Percentiles rank a stretch among this genome's conserved stretches.
phyloP scores from a whole-genome alignment of 2,329 filamentous ascomycete genomes.

The Xylaria sp. region DNA sequence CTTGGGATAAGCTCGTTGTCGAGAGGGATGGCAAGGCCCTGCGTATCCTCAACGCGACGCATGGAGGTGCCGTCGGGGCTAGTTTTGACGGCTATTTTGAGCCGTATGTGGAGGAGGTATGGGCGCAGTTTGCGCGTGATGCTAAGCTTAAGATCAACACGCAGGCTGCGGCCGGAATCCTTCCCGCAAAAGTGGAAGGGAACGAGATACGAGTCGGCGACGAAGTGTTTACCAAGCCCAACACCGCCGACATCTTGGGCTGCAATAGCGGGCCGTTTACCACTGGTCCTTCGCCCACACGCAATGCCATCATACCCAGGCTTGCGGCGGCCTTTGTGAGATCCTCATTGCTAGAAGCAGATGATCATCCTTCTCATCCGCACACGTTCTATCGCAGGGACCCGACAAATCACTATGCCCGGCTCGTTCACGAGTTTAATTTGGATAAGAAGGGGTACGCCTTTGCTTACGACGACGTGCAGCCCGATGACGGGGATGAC shows the following conservation, averaged over 20 bases:
- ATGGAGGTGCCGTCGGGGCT: slow-evolving; percentile 56
- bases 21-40: slow-evolving; percentile 49
- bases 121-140: slow-evolving; percentile 50
- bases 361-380: slow-evolving; percentile 54
- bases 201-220: slow-evolving; percentile 53
- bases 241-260: slow-evolving; percentile 71
- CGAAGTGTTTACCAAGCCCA: slow-evolving; percentile 65
- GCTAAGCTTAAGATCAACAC: slow-evolving; percentile 69
- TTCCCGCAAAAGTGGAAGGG: slow-evolving; percentile 61
- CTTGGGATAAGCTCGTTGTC: slow-evolving; percentile 70
- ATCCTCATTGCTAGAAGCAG: slow-evolving; percentile 62
- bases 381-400: slow-evolving; percentile 53
- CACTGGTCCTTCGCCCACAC: slow-evolving; percentile 53
- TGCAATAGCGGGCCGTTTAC: slow-evolving; percentile 73
- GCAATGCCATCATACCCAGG: slow-evolving; percentile 59
- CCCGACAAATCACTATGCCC: slow-evolving; percentile 67
- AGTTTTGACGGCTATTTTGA: slow-evolving; percentile 59
- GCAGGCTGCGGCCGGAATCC: slow-evolving; percentile 66
- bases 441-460: slow-evolving; percentile 68
- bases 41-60: slow-evolving; percentile 58
- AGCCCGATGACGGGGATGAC: slow-evolving; percentile 60
- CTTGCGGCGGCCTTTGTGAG: slow-evolving; percentile 64
- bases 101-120: slow-evolving; percentile 56
- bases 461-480: slow-evolving; percentile 71
- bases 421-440: slow-evolving; percentile 66